Percentiles rank a stretch among this genome's conserved stretches.
phyloP scores from a whole-genome alignment of 495 filamentous ascomycete genomes.

The Daldinia decipiens region DNA sequence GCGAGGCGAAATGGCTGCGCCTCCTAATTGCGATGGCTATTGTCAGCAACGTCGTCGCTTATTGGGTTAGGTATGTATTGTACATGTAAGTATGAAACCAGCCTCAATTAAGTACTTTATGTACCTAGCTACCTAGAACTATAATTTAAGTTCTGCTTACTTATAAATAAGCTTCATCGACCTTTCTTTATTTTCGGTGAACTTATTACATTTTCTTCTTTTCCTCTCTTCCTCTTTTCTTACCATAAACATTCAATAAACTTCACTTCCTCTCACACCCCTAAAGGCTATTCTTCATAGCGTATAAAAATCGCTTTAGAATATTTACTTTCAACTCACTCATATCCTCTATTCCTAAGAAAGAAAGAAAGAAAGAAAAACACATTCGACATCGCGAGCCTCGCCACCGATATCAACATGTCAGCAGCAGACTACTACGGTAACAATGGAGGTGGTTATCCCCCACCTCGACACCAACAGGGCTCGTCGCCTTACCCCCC shows the following conservation, averaged over 20 bases:
- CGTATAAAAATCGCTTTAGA: background rate
- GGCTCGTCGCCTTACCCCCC: slow-evolving; percentile 36
- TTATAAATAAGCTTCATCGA: background rate
- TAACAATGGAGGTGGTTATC: slow-evolving; percentile 40
- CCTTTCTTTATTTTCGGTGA: background rate
- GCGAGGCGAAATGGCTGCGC: slow-evolving; percentile 11
- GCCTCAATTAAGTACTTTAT: too few relatives aligned
- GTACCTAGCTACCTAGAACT: too few relatives aligned
- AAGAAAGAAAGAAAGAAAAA: background rate
- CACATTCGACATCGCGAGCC: background rate
- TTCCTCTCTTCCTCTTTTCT: background rate
- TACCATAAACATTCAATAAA: background rate
- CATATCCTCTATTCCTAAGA: background rate
- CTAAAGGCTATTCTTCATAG: background rate
- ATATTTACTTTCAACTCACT: background rate
- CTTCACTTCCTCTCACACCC: background rate
- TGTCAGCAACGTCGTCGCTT: too few relatives aligned
- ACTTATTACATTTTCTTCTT: background rate
- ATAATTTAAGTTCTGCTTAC: background rate
- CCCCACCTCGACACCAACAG: slow-evolving; percentile 36
- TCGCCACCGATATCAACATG: slow-evolving; percentile 40
- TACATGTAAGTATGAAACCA: too few relatives aligned
- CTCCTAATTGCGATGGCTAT: background rate
- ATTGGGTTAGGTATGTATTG: too few relatives aligned
- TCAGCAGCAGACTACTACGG: slow-evolving; percentile 53